Evolutionary conservation across 331 rosid genomes (phyloP).

Genomic region (Stylosanthes scabra): DNA sequence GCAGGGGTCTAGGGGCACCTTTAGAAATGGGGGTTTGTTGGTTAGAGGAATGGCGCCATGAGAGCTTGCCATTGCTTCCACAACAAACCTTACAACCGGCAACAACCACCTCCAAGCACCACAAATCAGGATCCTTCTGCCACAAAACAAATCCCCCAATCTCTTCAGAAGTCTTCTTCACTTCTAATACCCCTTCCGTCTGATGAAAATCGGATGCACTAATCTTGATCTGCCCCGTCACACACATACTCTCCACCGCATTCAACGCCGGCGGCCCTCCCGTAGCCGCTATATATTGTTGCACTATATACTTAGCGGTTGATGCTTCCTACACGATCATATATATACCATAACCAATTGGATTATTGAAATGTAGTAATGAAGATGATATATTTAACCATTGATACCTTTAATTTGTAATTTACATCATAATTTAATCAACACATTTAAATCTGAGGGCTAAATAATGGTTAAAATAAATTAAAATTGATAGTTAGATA

Average conservation of each 20-base stretch:
- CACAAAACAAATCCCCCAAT: constrained; percentile 85
- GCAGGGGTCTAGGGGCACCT: constrained; percentile 93
- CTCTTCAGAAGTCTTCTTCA: constrained; percentile 73
- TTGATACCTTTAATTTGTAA: too few species aligned
- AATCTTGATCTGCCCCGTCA: constrained; percentile 80
- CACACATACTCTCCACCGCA: constrained; percentile 82
- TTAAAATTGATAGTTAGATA: too few species aligned
- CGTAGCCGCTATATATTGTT: constrained; percentile 93
- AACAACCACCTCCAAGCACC: constrained; percentile 78
- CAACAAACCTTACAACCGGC: constrained; percentile 83
- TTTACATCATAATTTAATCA: too few species aligned
- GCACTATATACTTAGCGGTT: constrained; percentile 91
- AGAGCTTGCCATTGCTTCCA: constrained; percentile 91
- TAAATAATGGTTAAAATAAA: too few species aligned
- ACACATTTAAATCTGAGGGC: too few species aligned
- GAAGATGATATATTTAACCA: too few species aligned
- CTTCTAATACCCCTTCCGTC: constrained; percentile 51
- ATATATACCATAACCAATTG: too few species aligned
- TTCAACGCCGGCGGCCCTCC: constrained; percentile 90
- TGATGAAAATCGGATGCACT: constrained; percentile 82
- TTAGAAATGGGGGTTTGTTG: constrained; percentile 63
- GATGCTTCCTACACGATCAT: constrained; percentile 77
- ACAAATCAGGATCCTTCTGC: constrained; percentile 93
- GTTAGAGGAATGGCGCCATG: constrained; percentile 93
- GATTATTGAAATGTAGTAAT: too few species aligned